Evolutionary conservation across 2,329 filamentous ascomycete genomes (phyloP), one percentile per base, ranked within the genome.

Genomic region (Lecanicillium sp.): DNA sequence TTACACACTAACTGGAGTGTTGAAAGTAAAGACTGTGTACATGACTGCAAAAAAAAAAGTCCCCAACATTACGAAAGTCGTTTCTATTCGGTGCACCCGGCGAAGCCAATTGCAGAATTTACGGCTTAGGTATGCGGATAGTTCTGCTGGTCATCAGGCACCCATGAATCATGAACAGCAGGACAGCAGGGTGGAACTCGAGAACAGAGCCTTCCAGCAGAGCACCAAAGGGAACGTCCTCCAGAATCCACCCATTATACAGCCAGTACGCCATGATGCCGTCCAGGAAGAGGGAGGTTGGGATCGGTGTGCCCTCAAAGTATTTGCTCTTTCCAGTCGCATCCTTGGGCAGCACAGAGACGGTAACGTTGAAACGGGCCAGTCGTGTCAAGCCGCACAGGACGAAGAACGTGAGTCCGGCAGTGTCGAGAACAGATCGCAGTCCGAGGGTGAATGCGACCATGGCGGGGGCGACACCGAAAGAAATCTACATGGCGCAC

Each of bases 281-380:
- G 45, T 87, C 87, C 49, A 94, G 79, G 2, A 74, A 81, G 17
- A 97, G 69, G 17, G 85, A 89, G 3, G 88, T 97, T 2, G 92
- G 92, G 53, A 97, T 96, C 1, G 92, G 92, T 0, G 90, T 94
- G 51, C 92, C 92, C 66, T 98, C 92, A 52, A 98, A 98, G 66
- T 94, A 98, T 56, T 84, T 77, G 43, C 85, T 87, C 68, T 98
- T 98, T 50, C 92, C 92, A 1, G 76, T 78, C 35, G 80, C 83
- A 59, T 98, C 92, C 65, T 97, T 96, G 46, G 92, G 92, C 11
- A 98, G 77, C 50, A 82, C 80, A 27, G 81, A 74, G 28, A 92
- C 89, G 10, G 92, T 97, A 37, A 98, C 92, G 62, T 98, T 98
- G 79, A 98, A 98, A 48, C 92, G 84, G 33, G 92, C 92, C 10